A percentile compares a stretch with the other conserved stretches of the same genome.
Conservation (phyloP, 2,329 filamentous ascomycete species). For the Phaeosphaeria sp. region DNA sequence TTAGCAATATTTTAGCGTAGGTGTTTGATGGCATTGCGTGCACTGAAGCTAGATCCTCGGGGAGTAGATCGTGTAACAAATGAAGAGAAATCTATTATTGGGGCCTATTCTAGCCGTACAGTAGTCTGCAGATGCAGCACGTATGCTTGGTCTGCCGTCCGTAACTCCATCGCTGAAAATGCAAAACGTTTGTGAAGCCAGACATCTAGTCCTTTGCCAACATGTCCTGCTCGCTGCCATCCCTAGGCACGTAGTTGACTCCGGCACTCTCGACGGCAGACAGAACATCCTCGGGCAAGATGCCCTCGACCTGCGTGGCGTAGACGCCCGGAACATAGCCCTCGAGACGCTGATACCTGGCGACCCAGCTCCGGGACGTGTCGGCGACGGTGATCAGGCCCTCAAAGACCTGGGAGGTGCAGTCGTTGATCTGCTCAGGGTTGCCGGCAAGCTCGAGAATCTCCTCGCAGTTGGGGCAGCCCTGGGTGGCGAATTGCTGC, state of each 20-base stretch:
- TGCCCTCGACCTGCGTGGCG: constrained; percentile 91
- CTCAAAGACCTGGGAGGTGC: constrained; percentile 96
- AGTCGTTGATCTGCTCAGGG: constrained; percentile 83
- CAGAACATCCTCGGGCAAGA: constrained; percentile 66
- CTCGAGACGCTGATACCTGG: constrained; percentile 93
- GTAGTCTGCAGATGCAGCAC: no score
- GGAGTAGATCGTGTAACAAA: no score
- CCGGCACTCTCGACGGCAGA: constrained; percentile 64
- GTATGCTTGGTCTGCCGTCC: background rate
- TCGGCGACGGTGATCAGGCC: constrained; percentile 86
- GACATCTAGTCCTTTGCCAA: constrained; percentile 34
- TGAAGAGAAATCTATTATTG: no score
- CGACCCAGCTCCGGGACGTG: constrained; percentile 88
- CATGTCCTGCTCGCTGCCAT: constrained; percentile 47
- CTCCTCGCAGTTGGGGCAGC: constrained; percentile 96
- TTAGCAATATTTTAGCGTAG: background rate
- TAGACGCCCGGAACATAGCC: constrained; percentile 89
- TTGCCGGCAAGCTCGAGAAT: constrained; percentile 84
- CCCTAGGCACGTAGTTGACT: constrained; percentile 64
- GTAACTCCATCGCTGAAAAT: constrained; percentile 1
- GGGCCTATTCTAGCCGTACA: no score
- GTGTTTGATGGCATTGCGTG: no score
- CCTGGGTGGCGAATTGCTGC: constrained; percentile 79
- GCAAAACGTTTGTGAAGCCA: background rate
- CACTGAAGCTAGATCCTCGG: no score